Evolutionary conservation across 257 asterid genomes (phyloP), one percentile per base, ranked within the genome.

Genomic region (Salvia hispanica): DNA sequence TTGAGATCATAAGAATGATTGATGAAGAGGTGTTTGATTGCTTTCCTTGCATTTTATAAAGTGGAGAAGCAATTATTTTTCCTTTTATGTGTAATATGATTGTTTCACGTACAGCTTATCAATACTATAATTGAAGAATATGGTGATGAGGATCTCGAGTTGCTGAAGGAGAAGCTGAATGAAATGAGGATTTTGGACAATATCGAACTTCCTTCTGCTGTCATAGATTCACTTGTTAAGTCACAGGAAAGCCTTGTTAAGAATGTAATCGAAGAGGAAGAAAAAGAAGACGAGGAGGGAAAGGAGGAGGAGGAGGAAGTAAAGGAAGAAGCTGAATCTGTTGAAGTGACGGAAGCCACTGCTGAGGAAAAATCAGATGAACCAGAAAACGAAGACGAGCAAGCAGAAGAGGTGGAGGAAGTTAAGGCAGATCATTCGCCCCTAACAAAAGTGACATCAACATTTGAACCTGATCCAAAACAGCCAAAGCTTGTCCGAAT

Each of bases 121-220:
- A 90, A 95, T 80, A 18, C 59, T 13, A 72, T 90, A 70, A 79
- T 87, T 74, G 72, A 82, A 53, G 86, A 85, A 56, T 83, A 79
- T 51, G 89, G 87, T 42, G 67, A 70, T 56, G 81, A 77, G 70
- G 82, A 83, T 51, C 79, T 81, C 34, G 78, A 77, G 31, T 44
- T 83, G 75, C 79, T 87, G 82, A 80, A 79, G 73, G 72, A 77
- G 47, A 89, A 87, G 72, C 71, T 87, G 80, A 76, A 62, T 50
- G 66, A 77, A 13, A 85, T 89, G 92, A 87, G 96, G 82, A 85
- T 89, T 64, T 78, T 89, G 64, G 95, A 87, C 76, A 89, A 89
- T 74, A 71, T 87, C 80, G 91, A 87, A 63, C 74, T 85, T 50
- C 96, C 96, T 62, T 74, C 86, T 61, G 67, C 88, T 36, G 72